Conservation (phyloP, 176 grass and related monocot genomes). For the Ensete glaucum region DNA sequence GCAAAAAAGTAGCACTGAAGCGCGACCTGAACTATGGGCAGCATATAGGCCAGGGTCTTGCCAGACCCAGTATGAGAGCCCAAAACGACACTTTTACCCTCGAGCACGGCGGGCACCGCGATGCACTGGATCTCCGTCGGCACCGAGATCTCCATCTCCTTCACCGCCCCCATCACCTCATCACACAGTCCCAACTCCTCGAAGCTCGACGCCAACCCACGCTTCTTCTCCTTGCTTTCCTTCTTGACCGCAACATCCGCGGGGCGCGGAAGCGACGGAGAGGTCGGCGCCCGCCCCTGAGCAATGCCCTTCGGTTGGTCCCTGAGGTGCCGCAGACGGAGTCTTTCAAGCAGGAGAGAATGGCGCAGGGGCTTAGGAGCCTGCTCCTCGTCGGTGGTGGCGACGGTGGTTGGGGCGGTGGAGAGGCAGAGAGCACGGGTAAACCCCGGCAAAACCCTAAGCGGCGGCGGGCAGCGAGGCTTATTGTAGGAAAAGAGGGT, state of each 20-base stretch:
- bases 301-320: constrained; percentile 22
- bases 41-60: constrained; percentile 89
- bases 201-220: constrained; percentile 37
- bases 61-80: constrained; percentile 95
- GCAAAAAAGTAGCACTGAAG: not conserved
- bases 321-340: constrained; percentile 76
- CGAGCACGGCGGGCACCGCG: constrained; percentile 56
- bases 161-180: constrained; percentile 50
- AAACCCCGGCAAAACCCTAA: constrained; percentile 31
- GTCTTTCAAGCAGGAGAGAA: constrained; percentile 74
- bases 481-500: constrained; percentile 16
- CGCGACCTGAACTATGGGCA: constrained; percentile 78
- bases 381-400: constrained; percentile 13
- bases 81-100: constrained; percentile 63
- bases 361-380: constrained; percentile 34
- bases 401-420: constrained; percentile 24
- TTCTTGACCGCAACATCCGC: constrained; percentile 15
- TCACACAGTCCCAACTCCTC: constrained; percentile 54
- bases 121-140: constrained; percentile 93
- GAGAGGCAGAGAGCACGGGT: constrained; percentile 35
- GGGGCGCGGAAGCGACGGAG: constrained; percentile 15
- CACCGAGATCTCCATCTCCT: constrained; percentile 63
- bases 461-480: constrained; percentile 17
- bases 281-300: not conserved
- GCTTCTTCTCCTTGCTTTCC: constrained; percentile 34